Percentiles rank a stretch among this genome's conserved stretches.
phyloP scores from a whole-genome alignment of 129 eudicot species.

The Rutidosis leptorrhynchoides region DNA sequence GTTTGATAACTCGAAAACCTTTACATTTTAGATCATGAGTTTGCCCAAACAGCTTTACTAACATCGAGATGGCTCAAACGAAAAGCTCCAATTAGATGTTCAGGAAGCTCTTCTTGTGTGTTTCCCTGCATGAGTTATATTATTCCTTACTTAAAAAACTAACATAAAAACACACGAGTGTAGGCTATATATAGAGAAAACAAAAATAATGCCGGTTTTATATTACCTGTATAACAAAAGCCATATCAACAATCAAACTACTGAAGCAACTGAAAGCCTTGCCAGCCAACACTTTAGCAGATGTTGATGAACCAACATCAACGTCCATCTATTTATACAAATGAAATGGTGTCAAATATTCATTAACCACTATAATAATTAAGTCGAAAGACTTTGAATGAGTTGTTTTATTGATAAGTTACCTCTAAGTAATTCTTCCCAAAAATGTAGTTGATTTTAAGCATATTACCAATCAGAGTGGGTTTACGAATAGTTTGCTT shows the following conservation, averaged over 20 bases:
- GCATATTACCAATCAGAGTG: conserved; percentile 52
- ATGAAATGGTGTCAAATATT: background rate
- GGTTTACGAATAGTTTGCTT: conserved; percentile 60
- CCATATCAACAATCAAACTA: conserved; percentile 53
- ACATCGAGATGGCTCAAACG: conserved; percentile 61
- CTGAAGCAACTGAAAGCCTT: conserved; percentile 57
- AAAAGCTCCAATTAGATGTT: conserved; percentile 51
- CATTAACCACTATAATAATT: too few relatives aligned
- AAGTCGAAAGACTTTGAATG: background rate
- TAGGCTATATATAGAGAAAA: background rate
- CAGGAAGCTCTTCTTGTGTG: conserved; percentile 72
- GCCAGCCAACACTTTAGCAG: conserved; percentile 60
- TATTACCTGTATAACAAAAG: conserved; percentile 65
- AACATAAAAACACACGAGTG: background rate
- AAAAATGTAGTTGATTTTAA: conserved; percentile 48
- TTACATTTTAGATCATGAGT: conserved; percentile 14
- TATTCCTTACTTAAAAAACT: background rate
- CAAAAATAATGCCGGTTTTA: background rate
- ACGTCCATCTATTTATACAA: conserved; percentile 45
- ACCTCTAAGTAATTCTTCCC: conserved; percentile 82
- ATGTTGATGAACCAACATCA: conserved; percentile 73
- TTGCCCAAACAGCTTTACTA: conserved; percentile 45
- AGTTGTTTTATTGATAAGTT: background rate
- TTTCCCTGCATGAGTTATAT: conserved; percentile 40
- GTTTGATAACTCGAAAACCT: background rate